A percentile compares a stretch with the other conserved stretches of the same genome.
phyloP scores from a whole-genome alignment of 352 stramenopile genomes.

The Phytophthora pistaciae region DNA sequence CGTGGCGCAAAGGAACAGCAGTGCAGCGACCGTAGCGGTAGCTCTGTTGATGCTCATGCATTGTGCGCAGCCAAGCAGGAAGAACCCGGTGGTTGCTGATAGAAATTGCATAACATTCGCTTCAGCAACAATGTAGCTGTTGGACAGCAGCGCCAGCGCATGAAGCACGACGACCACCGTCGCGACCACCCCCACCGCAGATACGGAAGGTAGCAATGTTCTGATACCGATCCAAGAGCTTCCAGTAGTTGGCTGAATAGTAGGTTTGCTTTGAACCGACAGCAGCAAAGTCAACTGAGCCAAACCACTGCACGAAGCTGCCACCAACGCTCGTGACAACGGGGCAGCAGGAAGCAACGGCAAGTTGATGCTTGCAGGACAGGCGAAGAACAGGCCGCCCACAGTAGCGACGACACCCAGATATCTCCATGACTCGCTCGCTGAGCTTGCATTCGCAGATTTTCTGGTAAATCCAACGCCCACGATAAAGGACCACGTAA shows the following conservation, averaged over 20 bases:
- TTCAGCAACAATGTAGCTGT: conserved; percentile 90
- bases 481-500: conserved; percentile 51
- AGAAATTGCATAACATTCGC: conserved; percentile 78
- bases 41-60: conserved; percentile 5
- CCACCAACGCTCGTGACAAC: conserved; percentile 39
- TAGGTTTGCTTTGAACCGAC: conserved; percentile 1
- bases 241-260: not conserved
- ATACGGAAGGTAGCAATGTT: conserved; percentile 11
- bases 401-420: conserved; percentile 6
- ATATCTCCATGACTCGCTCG: conserved; percentile 12
- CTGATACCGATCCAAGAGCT: not conserved
- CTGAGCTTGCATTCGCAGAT: not conserved
- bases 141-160: conserved; percentile 74
- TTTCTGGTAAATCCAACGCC: conserved; percentile 13
- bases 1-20: conserved; percentile 54
- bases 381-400: conserved; percentile 27
- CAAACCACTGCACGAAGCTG: conserved; percentile 29
- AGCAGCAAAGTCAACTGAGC: conserved; percentile 28
- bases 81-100: conserved; percentile 57
- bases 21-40: conserved; percentile 30
- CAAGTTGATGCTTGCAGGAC: conserved; percentile 31
- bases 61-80: conserved; percentile 46
- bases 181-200: conserved; percentile 36
- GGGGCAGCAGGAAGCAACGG: conserved; percentile 39
- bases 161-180: conserved; percentile 68